Evolutionary conservation across 1,284 basidiomycete species (phyloP), one percentile per base, ranked within the genome.

Genomic region (Marasmius tenuissimus): DNA sequence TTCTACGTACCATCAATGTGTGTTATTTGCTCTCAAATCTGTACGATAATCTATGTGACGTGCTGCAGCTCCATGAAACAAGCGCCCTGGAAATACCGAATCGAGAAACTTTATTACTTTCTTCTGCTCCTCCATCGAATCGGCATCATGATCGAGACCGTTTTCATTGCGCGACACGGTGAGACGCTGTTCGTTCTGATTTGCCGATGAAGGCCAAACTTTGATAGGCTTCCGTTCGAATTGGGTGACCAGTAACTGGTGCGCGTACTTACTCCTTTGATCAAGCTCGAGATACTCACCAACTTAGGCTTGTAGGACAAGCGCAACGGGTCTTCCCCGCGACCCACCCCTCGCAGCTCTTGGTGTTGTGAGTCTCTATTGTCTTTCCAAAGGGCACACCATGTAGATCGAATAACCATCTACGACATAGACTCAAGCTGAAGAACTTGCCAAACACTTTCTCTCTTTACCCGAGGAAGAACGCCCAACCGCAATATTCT

Each of bases 401-500:
- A 27, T 18, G n/a, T 47, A 47, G n/a, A 57, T 34, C 20, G 40
- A 12, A 14, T 51, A 38, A 40, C 14, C 11, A n/a, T 35, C 11
- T 7, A 5, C 37, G 12, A 7, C 27, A 4, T 56, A 91, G 84
- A 77, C 80, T n/a, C 93, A 96, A 76, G 91, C 93, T 0, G 71
- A 84, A 60, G 90, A 94, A 69, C 75, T 93, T 12, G 89, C 86
- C 1, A 73, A 78, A 12, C 85, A 89, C 70, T 86, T 94, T 65
- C 64, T 78, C 18, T 82, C 83, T 3, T 76, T 94, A 14, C 90
- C 92, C 12, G 79, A 81, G 56, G 80, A 87, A 8, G 81, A 91
- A 61, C 80, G 84, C 16, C 93, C 93, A 0, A 92, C 91, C 11
- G 85, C 85, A 2, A 89, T 95, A 63, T 86, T 91, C 70, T 91